Percentiles rank a stretch among this genome's conserved stretches.
phyloP scores from a whole-genome alignment of 805 yeast genomes.

The Cyberlindnera lachancei region DNA sequence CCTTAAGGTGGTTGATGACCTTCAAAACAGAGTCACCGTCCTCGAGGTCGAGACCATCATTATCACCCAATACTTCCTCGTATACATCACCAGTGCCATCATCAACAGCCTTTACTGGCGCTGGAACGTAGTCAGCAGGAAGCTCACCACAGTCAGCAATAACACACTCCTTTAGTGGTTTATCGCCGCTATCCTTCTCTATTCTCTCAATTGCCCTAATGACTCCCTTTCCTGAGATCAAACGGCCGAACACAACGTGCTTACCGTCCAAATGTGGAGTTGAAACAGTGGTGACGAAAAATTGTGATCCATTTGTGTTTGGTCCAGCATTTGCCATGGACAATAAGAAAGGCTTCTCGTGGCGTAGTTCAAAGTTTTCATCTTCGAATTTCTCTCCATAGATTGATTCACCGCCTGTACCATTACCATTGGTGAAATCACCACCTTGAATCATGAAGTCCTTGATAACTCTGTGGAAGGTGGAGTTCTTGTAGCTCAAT shows the following conservation, averaged over 20 bases:
- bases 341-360: constrained; percentile 78
- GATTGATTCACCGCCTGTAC: constrained; percentile 78
- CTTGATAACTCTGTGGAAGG: constrained; percentile 88
- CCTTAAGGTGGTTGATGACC: constrained; percentile 62
- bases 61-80: constrained; percentile 72
- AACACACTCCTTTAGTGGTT: constrained; percentile 62
- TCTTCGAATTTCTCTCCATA: constrained; percentile 87
- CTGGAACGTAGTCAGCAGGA: constrained; percentile 46
- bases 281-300: constrained; percentile 84
- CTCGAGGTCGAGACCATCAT: constrained; percentile 51
- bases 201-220: constrained; percentile 72
- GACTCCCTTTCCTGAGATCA: constrained; percentile 71
- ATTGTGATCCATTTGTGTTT: constrained; percentile 93
- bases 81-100: constrained; percentile 84
- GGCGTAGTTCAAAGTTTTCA: constrained; percentile 72
- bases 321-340: constrained; percentile 98
- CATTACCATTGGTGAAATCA: constrained; percentile 69
- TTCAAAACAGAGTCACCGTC: constrained; percentile 59
- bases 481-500: constrained; percentile 70
- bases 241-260: constrained; percentile 94
- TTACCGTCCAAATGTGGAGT: constrained; percentile 94
- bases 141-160: constrained; percentile 77
- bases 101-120: constrained; percentile 38
- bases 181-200: constrained; percentile 59
- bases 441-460: constrained; percentile 94